Percentiles rank a stretch among this genome's conserved stretches.
phyloP scores from a whole-genome alignment of 306 rosid genomes.

The Fragaria ananassa region DNA sequence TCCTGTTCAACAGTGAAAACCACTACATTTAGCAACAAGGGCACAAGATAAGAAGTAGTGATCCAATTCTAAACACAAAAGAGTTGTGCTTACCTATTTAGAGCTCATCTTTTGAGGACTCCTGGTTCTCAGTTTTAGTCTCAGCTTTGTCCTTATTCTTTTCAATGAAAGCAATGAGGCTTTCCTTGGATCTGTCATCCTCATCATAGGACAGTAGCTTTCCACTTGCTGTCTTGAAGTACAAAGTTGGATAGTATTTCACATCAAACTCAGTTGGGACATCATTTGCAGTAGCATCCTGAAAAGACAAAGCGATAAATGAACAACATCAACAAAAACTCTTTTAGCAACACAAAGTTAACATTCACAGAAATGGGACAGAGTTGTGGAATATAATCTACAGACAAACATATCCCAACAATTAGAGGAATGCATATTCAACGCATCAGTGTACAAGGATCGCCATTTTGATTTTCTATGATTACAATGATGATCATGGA shows the following conservation, averaged over 20 bases:
- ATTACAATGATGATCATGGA: not conserved
- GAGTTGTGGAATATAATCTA: not conserved
- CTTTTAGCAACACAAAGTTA: not conserved
- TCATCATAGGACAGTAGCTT: conserved; percentile 49
- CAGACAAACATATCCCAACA: not conserved
- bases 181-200: conserved; percentile 65
- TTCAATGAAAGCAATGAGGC: conserved; percentile 62
- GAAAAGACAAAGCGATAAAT: conserved; percentile 15
- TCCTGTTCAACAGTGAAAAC: not conserved
- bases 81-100: conserved; percentile 40
- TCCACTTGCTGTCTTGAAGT: conserved; percentile 74
- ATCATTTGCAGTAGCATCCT: conserved; percentile 96
- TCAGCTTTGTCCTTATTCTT: conserved; percentile 56
- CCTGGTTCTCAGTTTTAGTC: conserved; percentile 31
- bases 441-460: not conserved
- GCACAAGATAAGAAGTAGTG: not conserved
- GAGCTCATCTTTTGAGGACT: conserved; percentile 73
- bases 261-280: conserved; percentile 60
- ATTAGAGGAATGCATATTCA: not conserved
- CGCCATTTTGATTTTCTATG: not conserved
- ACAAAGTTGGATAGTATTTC: conserved; percentile 82
- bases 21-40: not conserved
- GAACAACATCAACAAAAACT: not conserved
- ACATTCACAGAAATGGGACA: not conserved
- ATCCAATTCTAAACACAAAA: not conserved